Conservation (phyloP, 371 early-diverging fungal species). For the Parasitella parasitica region DNA sequence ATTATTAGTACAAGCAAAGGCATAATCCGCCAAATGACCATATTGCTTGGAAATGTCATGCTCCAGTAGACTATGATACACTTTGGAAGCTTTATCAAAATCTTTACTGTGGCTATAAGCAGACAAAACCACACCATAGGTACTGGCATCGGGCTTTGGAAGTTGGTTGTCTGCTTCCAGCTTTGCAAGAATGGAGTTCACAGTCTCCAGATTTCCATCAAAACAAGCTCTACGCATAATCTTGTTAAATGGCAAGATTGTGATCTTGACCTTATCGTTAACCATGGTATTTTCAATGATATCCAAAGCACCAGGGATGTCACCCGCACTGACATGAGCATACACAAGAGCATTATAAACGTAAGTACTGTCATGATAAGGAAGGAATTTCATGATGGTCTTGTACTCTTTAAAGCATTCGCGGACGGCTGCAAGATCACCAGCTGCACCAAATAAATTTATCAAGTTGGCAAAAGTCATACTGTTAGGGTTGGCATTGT, state of each 20-base stretch:
- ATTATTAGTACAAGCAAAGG: conserved; percentile 26
- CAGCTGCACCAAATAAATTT: conserved; percentile 45
- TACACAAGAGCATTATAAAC: conserved; percentile 48
- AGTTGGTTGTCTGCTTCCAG: conserved; percentile 21
- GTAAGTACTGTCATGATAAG: conserved; percentile 31
- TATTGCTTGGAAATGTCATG: conserved; percentile 33
- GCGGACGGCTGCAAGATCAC: conserved; percentile 39
- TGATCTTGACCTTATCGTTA: conserved; percentile 30
- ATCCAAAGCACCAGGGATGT: conserved; percentile 39
- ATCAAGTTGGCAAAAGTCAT: conserved; percentile 48
- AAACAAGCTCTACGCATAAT: conserved; percentile 37
- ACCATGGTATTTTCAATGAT: conserved; percentile 40
- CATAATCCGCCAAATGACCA: conserved; percentile 41
- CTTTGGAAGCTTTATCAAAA: conserved; percentile 34
- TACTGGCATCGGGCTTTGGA: conserved; percentile 40
- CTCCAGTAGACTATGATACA: conserved; percentile 27
- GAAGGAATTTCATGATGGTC: conserved; percentile 13
- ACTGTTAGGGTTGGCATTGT: conserved; percentile 33
- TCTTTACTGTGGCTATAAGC: conserved; percentile 29
- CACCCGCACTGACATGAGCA: conserved; percentile 47
- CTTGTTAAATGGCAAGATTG: conserved; percentile 41
- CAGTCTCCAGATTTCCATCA: conserved; percentile 30
- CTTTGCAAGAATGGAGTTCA: conserved; percentile 21
- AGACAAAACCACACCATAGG: conserved; percentile 40
- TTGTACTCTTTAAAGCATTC: conserved; percentile 55